These are phyloP conservation scores for Chytriomyces sp. DNA, from an alignment of 192 early-diverging fungal genomes.

Conservation along the genomic window DNA sequence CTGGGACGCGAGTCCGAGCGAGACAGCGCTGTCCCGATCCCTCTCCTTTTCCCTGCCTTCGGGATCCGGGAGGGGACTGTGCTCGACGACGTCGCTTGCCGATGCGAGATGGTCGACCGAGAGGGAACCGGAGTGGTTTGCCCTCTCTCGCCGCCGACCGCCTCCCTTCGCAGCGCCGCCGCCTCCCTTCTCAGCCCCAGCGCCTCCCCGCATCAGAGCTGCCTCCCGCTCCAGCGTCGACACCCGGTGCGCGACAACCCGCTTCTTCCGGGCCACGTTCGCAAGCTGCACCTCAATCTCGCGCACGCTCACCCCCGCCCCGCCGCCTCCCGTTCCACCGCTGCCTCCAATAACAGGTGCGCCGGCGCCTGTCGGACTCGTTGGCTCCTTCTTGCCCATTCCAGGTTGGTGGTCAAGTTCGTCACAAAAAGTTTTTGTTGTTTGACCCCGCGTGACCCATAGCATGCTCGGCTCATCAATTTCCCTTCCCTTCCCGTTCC, in stretches of 20 bases:
- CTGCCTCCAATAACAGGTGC: background rate
- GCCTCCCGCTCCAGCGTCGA: background rate
- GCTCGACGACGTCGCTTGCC: background rate
- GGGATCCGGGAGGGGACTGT: background rate
- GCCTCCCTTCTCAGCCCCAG: background rate
- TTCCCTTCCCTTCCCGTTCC: background rate
- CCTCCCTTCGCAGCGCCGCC: too few relatives aligned
- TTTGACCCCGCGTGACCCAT: too few relatives aligned
- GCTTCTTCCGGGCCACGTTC: background rate
- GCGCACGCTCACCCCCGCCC: background rate
- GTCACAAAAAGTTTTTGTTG: background rate
- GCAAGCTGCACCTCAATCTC: background rate
- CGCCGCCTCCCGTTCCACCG: background rate
- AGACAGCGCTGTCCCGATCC: too few relatives aligned
- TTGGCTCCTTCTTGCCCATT: background rate
- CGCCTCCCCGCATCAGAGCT: background rate
- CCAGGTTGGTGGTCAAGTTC: background rate
- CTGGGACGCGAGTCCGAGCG: too few relatives aligned
- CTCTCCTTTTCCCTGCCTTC: background rate
- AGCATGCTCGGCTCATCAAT: too few relatives aligned
- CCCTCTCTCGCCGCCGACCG: background rate
- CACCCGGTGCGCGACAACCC: background rate
- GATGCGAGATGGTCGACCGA: background rate
- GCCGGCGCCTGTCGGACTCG: background rate
- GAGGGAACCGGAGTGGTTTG: background rate